Evolutionary conservation across 179 eudicot species (phyloP), one percentile per base, ranked within the genome.

Genomic region (Nepenthes alata): DNA sequence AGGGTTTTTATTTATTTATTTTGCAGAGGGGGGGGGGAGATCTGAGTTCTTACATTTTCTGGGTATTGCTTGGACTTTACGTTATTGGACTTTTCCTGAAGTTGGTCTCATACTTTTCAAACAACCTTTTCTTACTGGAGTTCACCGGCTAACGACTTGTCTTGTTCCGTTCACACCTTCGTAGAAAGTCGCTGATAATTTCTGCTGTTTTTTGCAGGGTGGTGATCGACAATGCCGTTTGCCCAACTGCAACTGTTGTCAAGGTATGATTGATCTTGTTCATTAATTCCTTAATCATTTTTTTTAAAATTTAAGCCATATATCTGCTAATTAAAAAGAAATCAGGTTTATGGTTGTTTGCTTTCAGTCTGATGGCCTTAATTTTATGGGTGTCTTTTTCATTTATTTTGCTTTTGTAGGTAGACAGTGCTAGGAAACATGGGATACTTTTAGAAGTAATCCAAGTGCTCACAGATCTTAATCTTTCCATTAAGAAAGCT

Each of bases 371-470:
- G 15, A 9, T 49, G 25, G n/a, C 3, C 11, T 68, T 6, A 11
- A 35, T 54, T 14, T 25, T 25, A 25, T 25, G 25, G 25, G 0
- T 25, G 25, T 25, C 1, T 25, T 25, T 25, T 25, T 34, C 51
- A 11, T 68, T 14, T 3, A 36, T 39, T 15, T 45, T 35, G 37
- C 16, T 6, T 47, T 36, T 15, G 37, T 58, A 91, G 97, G 85
- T 91, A 59, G 98, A 86, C 61, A 89, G 95, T 53, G 96, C 95
- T 15, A 79, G 98, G 67, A 86, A 89, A 67, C 89, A 81, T 55
- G 95, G 91, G 37, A 86, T 83, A 37, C 83, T 91, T 58, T 80
- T 91, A 15, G 96, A 91, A 76, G 98, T 95, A 0, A 93, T 91
- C 4, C 98, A 91, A 71, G 83, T 91, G 3, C 73, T 91, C 25